Base-by-base conservation (phyloP, 192 early-diverging fungal genomes). In the Podila clonocystis region DNA sequence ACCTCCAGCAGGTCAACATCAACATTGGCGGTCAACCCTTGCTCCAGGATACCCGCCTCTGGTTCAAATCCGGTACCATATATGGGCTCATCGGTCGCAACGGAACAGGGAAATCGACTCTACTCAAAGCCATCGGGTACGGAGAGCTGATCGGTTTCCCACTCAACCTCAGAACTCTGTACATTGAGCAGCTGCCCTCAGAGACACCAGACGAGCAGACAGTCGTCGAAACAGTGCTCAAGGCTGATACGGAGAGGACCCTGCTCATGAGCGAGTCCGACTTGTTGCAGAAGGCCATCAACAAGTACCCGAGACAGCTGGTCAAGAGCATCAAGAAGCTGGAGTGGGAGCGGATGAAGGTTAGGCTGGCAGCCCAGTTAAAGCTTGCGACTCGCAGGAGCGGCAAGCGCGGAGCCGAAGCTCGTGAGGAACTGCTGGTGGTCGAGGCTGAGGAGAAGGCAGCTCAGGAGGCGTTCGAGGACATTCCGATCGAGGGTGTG, bases 41-140 rank as follows among this genome's bases (percentile, higher is more conserved):
- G 20, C 88, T 98, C 13, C 84, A 87, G 26, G 93, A 95, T 73
- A 84, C 96, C 4, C 84, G 92, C 13, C 83, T 98, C 61, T 86
- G 89, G 83, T 85, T 97, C 45, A 94, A 93, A 68, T 68, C 87
- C 24, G 93, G 93, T 20, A 89, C 89, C n/a, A 89, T 88, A 63
- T 97, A 97, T 73, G 94, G 92, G 60, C n/a, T n/a, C 15, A 74
- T 94, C 41, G 94, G 94, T 12, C 87, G 86, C 52, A 95, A 95
- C 82, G 94, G 94, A 48, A 88, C 88, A 20, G 94, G 94, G 8
- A 95, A 95, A 72, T 92, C 89, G 58, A 85, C 88, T 6, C 73
- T 95, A 19, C 78, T 95, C 58, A 85, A 87, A 63, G 74, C 85
- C 38, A 87, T 94, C 31, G 93, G 87, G 11, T 66, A 89, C 29